Base-by-base conservation (phyloP, 805 yeast species). In the Kazachstania kunashirensis region DNA sequence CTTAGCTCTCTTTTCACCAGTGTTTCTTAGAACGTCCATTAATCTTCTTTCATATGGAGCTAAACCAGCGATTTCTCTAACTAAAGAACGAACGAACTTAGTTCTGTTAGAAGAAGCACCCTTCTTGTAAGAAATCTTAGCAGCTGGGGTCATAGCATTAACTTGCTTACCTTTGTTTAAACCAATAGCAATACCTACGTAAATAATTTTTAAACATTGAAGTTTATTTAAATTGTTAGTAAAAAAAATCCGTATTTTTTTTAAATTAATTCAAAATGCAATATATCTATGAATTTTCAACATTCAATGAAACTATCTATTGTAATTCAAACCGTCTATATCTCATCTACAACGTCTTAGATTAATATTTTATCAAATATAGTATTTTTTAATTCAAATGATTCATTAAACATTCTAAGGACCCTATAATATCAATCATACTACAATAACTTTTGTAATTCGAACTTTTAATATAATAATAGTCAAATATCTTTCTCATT, bases 1-100 rank as follows among this genome's bases (percentile, higher is more conserved):
- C 85, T 92, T 84, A 59, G 99, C 98, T 79, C 97, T 92, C 94
- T 92, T 92, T 77, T 92, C 99, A 80, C 96, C 95, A 68, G 96
- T 88, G 77, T 94, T 92, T 81, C 98, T 92, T 82, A 92, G 79
- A 75, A 92, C 79, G 77, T 92, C 99, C 65, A 94, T 83, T 68
- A 92, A 80, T 77, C 99, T 88, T 79, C 96, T 88, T 78, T 92
- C 99, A 73, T 92, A 92, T 73, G 99, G 98, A 55, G 99, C 96
- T 66, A 92, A 79, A 69, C 98, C 98, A 58, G 95, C 74, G 61
- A 92, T 96, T 76, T 92, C 99, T 68, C 80, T 79, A 69, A 92
- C 94, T 50, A 92, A 73, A 63, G 80, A 76, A 72, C 98, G 83
- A 65, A 94, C 99, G 65, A 92, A 94, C 45, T 74, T 74, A 60